Percentiles rank a stretch among this genome's conserved stretches.
Conservation (phyloP, 2,329 filamentous ascomycete genomes). For the Cadophora malorum region DNA sequence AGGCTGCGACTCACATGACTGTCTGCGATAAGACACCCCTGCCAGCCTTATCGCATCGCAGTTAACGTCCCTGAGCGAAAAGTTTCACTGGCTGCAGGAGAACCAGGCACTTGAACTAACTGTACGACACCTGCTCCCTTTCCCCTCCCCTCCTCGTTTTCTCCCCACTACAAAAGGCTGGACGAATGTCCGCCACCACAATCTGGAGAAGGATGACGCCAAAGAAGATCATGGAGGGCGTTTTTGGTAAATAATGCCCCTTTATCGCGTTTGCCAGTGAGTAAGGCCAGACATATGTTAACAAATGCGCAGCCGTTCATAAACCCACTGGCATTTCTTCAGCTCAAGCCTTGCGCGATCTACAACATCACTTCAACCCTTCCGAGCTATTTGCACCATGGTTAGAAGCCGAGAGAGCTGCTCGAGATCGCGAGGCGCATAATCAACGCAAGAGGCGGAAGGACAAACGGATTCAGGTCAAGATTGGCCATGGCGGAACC, state of each 20-base stretch:
- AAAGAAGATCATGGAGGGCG: slow-evolving; percentile 63
- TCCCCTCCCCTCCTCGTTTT: not conserved
- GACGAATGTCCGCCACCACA: slow-evolving; percentile 33
- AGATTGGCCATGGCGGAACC: slow-evolving; percentile 95
- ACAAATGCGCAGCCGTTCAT: slow-evolving; percentile 73
- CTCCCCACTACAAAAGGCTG: slow-evolving; percentile 3
- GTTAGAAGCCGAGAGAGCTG: slow-evolving; percentile 67
- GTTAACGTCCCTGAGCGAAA: not conserved
- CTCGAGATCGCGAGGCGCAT: slow-evolving; percentile 61
- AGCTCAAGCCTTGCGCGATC: slow-evolving; percentile 86
- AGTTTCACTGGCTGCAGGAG: not conserved
- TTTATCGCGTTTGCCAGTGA: not conserved
- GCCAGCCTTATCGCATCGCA: not conserved
- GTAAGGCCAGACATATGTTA: slow-evolving; percentile 14
- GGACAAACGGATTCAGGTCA: slow-evolving; percentile 72
- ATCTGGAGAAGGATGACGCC: slow-evolving; percentile 42
- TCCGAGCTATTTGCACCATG: slow-evolving; percentile 81
- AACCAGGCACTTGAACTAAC: not conserved
- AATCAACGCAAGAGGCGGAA: slow-evolving; percentile 65
- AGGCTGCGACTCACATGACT: not conserved
- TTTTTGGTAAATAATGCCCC: slow-evolving; percentile 57
- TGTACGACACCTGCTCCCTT: not conserved
- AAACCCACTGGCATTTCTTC: slow-evolving; percentile 89
- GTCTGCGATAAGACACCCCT: not conserved
- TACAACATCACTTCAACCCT: slow-evolving; percentile 82